Conservation (phyloP, 805 yeast genomes). For the Suhomyces emberorum region DNA sequence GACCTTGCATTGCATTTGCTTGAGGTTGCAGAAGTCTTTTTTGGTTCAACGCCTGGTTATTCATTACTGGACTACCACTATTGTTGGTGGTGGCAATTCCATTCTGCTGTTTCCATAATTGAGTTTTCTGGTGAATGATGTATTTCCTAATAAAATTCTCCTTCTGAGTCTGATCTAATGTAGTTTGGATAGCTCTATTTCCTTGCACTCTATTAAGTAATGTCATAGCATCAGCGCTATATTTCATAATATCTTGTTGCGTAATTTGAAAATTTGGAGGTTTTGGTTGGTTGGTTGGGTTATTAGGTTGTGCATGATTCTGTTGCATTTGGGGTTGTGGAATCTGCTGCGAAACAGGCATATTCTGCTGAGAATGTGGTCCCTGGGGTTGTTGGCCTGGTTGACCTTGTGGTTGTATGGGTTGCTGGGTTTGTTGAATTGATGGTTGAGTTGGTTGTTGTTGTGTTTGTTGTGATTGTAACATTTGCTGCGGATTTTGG, state of each 20-base stretch:
- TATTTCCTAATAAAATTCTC: constrained; percentile 38
- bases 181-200: constrained; percentile 30
- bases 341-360: constrained; percentile 11
- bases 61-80: constrained; percentile 1
- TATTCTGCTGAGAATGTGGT: constrained; percentile 12
- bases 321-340: constrained; percentile 22
- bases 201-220: constrained; percentile 34
- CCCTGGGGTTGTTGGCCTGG: constrained; percentile 18
- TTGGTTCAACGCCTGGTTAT: constrained; percentile 5
- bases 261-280: constrained; percentile 33
- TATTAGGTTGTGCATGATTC: constrained; percentile 12
- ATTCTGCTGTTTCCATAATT: constrained; percentile 26
- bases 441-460: constrained; percentile 12
- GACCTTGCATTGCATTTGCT: constrained; percentile 3
- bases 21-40: constrained; percentile 8
- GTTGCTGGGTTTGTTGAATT: constrained; percentile 19
- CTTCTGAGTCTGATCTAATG: constrained; percentile 35
- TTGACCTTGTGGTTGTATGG: constrained; percentile 19
- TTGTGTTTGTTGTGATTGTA: constrained; percentile 10
- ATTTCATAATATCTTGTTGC: constrained; percentile 38
- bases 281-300: constrained; percentile 9
- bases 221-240: constrained; percentile 40
- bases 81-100: constrained; percentile 10
- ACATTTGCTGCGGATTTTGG: constrained; percentile 3
- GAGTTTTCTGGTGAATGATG: constrained; percentile 37